Percentiles rank a stretch among this genome's conserved stretches.
These are phyloP conservation scores for Amauroascus niger DNA, from an alignment of 2,329 filamentous ascomycete species.

Conservation along the genomic window DNA sequence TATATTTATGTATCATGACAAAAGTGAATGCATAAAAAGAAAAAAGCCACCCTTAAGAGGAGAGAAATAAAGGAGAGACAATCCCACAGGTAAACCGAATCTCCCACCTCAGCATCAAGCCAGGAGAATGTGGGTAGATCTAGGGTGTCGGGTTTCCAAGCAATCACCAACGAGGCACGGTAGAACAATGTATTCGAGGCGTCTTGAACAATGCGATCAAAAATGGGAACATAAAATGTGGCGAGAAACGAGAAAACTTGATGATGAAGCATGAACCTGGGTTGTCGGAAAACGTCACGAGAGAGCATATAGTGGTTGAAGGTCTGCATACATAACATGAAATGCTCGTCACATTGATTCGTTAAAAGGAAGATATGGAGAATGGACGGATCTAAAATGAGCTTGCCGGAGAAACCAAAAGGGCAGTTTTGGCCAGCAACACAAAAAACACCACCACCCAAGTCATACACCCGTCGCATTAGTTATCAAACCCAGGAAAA, in stretches of 20 bases:
- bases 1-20: too few relatives aligned
- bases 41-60: too few relatives aligned
- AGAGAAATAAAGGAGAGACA: too few relatives aligned
- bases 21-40: too few relatives aligned
- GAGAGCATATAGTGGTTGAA: neutral
- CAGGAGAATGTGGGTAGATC: too few relatives aligned
- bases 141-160: too few relatives aligned
- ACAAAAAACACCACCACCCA: constrained; percentile 12
- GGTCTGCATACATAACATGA: constrained; percentile 9
- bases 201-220: neutral
- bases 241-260: neutral
- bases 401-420: constrained; percentile 13
- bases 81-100: too few relatives aligned
- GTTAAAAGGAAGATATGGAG: neutral
- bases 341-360: constrained; percentile 9
- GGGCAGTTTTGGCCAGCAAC: constrained; percentile 11
- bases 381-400: constrained; percentile 12
- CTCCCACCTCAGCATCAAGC: too few relatives aligned
- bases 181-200: too few relatives aligned
- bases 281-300: neutral
- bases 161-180: too few relatives aligned
- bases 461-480: constrained; percentile 11
- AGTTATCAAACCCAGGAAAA: constrained; percentile 12
- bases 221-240: neutral
- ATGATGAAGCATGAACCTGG: neutral